Conservation (phyloP, 129 eudicot genomes). For the Mikania micrantha region DNA sequence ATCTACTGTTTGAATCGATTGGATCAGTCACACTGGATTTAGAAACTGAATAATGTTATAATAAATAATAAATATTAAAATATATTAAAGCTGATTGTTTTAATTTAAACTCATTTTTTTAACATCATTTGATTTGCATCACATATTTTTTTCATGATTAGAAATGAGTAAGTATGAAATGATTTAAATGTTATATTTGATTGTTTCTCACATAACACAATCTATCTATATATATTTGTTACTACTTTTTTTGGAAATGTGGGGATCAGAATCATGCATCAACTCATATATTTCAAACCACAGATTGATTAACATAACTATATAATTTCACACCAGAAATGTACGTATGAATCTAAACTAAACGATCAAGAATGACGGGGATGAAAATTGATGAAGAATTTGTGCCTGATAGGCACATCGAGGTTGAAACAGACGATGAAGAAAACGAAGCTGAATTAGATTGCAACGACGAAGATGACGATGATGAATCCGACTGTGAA, state of each 20-base stretch:
- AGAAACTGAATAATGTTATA: no score
- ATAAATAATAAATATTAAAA: no score
- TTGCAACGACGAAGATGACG: slow-evolving; percentile 28
- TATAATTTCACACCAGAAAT: neutral
- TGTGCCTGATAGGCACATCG: slow-evolving; percentile 44
- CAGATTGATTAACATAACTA: neutral
- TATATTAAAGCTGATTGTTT: no score
- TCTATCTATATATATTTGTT: no score
- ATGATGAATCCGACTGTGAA: slow-evolving; percentile 30
- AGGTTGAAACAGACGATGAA: slow-evolving; percentile 66
- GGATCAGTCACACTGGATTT: no score
- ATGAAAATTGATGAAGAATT: slow-evolving; percentile 46
- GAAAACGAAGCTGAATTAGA: slow-evolving; percentile 46
- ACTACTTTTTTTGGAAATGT: neutral
- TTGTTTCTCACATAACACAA: no score
- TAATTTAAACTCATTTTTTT: no score
- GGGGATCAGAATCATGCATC: slow-evolving; percentile 16
- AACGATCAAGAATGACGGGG: slow-evolving; percentile 17
- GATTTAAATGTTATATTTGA: no score
- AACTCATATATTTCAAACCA: slow-evolving; percentile 9
- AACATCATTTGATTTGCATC: no score
- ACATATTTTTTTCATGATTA: no score
- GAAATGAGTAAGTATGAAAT: no score
- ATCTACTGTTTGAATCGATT: no score
- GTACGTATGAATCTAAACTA: neutral